Conservation (phyloP, 1,284 basidiomycete genomes). For the Microbotryomycetes sp. region DNA sequence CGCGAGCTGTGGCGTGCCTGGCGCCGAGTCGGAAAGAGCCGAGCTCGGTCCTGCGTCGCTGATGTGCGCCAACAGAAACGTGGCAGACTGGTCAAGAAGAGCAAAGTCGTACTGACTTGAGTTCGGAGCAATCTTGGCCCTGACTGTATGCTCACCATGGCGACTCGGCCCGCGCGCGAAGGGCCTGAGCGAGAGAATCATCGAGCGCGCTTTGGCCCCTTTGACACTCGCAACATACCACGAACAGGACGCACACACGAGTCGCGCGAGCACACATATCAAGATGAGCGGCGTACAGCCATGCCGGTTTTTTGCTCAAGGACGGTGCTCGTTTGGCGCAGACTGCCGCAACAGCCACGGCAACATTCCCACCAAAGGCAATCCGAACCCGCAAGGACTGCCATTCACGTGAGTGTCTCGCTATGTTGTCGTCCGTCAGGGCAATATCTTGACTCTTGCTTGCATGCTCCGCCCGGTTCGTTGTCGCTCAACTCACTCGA, state of each 20-base stretch:
- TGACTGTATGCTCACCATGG: no score
- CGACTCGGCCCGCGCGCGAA: no score
- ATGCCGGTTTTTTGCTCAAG: conserved; percentile 60
- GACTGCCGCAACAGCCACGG: conserved; percentile 60
- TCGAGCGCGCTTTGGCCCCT: not conserved
- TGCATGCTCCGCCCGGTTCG: no score
- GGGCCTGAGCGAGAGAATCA: no score
- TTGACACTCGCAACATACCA: not conserved
- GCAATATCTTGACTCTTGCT: conserved; percentile 13
- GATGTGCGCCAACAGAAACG: not conserved
- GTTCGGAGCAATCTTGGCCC: not conserved
- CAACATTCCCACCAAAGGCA: conserved; percentile 17
- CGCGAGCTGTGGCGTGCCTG: not conserved
- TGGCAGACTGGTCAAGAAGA: not conserved
- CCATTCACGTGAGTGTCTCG: conserved; percentile 6
- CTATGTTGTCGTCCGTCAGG: conserved; percentile 39
- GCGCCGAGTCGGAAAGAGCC: not conserved
- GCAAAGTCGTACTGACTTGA: no score
- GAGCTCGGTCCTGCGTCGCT: not conserved
- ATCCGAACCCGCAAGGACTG: conserved; percentile 4
- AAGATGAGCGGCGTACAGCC: conserved; percentile 39
- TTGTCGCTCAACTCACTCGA: not conserved
- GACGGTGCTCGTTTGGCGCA: conserved; percentile 60
- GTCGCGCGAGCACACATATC: not conserved
- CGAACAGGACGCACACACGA: not conserved